A percentile compares a stretch with the other conserved stretches of the same genome.
phyloP scores from a whole-genome alignment of 2,329 filamentous ascomycete species.

The Fusarium sublunatum region DNA sequence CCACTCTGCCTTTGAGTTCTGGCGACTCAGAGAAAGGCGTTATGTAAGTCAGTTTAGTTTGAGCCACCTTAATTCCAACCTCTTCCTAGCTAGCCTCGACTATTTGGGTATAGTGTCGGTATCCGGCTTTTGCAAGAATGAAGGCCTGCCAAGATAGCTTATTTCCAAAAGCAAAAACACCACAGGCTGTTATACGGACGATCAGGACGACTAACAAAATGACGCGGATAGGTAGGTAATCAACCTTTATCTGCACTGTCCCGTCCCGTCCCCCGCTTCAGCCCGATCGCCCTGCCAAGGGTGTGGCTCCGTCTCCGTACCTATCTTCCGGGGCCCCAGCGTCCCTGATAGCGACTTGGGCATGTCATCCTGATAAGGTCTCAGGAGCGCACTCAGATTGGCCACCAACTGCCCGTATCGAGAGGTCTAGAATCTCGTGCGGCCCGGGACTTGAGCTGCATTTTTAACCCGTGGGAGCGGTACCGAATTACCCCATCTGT shows the following conservation, averaged over 20 bases:
- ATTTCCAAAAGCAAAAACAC: slow-evolving; percentile 3
- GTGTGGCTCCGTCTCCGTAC: slow-evolving; percentile 23
- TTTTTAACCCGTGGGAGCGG: slow-evolving; percentile 16
- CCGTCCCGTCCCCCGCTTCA: slow-evolving; percentile 21
- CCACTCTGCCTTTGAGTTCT: slow-evolving; percentile 22
- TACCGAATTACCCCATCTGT: slow-evolving; percentile 27
- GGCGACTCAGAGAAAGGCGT: slow-evolving; percentile 36
- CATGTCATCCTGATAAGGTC: slow-evolving; percentile 31
- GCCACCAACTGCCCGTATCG: slow-evolving; percentile 7
- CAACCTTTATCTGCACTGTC: not conserved
- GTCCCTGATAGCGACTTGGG: slow-evolving; percentile 27
- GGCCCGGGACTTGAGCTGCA: slow-evolving; percentile 13
- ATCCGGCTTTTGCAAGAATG: slow-evolving; percentile 11
- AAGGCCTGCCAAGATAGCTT: slow-evolving; percentile 4
- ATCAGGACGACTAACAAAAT: not conserved
- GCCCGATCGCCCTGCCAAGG: slow-evolving; percentile 28
- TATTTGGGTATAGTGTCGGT: slow-evolving; percentile 24
- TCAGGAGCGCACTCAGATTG: slow-evolving; percentile 27
- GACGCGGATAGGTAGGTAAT: not conserved
- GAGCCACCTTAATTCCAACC: slow-evolving; percentile 29
- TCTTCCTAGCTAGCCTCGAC: slow-evolving; percentile 12
- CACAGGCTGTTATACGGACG: slow-evolving; percentile 6
- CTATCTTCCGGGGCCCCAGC: slow-evolving; percentile 27
- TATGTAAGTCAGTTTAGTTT: slow-evolving; percentile 33
- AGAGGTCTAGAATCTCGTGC: slow-evolving; percentile 11